Percentiles rank a stretch among this genome's conserved stretches.
These are phyloP conservation scores for Dactylorhiza incarnata DNA, from an alignment of 106 monocot genomes.

Conservation along the genomic window DNA sequence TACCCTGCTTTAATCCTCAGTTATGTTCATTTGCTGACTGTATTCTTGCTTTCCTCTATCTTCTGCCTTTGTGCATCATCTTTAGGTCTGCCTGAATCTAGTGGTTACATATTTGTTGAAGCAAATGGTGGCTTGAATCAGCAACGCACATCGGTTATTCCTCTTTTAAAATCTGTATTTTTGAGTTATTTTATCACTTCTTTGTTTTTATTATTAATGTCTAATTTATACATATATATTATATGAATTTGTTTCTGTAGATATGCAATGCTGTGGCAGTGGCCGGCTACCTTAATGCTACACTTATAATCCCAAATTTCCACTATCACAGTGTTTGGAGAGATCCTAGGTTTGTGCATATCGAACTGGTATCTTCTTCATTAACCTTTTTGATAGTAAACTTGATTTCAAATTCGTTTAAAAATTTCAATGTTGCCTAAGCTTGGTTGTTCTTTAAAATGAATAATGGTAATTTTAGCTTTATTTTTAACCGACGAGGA, in stretches of 20 bases:
- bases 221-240: neutral
- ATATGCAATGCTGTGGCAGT: constrained; percentile 99
- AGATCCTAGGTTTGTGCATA: constrained; percentile 69
- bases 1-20: neutral
- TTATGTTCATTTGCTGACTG: neutral
- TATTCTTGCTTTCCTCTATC: neutral
- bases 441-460: neutral
- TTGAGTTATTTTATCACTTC: neutral
- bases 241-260: constrained; percentile 27
- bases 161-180: constrained; percentile 3
- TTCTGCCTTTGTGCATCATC: neutral
- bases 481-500: neutral
- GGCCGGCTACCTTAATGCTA: constrained; percentile 94
- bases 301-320: constrained; percentile 91
- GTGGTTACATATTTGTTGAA: constrained; percentile 95
- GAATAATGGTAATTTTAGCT: neutral
- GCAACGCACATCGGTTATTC: constrained; percentile 75
- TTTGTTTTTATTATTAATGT: neutral
- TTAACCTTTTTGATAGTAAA: neutral
- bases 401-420: neutral
- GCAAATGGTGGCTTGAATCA: constrained; percentile 99
- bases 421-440: neutral
- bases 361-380: neutral
- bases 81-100: constrained; percentile 76
- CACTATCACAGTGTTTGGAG: constrained; percentile 96